These are phyloP conservation scores for Benincasa hispida DNA, from an alignment of 306 rosid species.

Conservation along the genomic window DNA sequence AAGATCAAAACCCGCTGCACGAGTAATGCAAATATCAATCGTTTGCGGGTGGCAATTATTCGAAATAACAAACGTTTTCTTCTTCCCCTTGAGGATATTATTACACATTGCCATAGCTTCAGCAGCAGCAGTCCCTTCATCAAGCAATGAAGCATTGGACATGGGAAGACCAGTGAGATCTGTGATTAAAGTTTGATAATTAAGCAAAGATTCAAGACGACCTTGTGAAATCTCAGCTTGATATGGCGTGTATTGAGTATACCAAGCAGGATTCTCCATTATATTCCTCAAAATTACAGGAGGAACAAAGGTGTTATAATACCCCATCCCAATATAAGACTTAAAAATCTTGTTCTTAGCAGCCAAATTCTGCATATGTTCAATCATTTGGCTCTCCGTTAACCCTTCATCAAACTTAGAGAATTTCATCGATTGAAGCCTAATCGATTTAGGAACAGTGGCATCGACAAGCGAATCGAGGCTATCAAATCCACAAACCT, in stretches of 20 bases:
- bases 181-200: conserved; percentile 71
- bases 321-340: conserved; percentile 87
- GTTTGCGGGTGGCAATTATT: conserved; percentile 91
- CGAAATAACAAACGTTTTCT: conserved; percentile 79
- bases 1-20: conserved; percentile 87
- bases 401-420: conserved; percentile 70
- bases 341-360: conserved; percentile 71
- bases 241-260: conserved; percentile 95
- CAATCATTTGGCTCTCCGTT: conserved; percentile 84
- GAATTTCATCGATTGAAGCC: conserved; percentile 55
- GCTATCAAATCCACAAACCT: conserved; percentile 35
- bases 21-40: conserved; percentile 69
- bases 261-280: conserved; percentile 98
- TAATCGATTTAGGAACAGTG: conserved; percentile 85
- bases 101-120: conserved; percentile 99
- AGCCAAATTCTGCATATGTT: conserved; percentile 71
- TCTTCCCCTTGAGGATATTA: conserved; percentile 75
- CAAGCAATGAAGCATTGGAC: conserved; percentile 97
- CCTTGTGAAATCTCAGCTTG: conserved; percentile 99
- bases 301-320: conserved; percentile 82
- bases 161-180: conserved; percentile 95
- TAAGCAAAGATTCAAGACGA: conserved; percentile 79
- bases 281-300: conserved; percentile 92
- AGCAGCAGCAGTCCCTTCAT: conserved; percentile 98
- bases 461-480: conserved; percentile 74